Percentiles rank a stretch among this genome's conserved stretches.
Evolutionary conservation across 352 stramenopile species (phyloP).

Genomic region (Globisporangium cylindrosporum): DNA sequence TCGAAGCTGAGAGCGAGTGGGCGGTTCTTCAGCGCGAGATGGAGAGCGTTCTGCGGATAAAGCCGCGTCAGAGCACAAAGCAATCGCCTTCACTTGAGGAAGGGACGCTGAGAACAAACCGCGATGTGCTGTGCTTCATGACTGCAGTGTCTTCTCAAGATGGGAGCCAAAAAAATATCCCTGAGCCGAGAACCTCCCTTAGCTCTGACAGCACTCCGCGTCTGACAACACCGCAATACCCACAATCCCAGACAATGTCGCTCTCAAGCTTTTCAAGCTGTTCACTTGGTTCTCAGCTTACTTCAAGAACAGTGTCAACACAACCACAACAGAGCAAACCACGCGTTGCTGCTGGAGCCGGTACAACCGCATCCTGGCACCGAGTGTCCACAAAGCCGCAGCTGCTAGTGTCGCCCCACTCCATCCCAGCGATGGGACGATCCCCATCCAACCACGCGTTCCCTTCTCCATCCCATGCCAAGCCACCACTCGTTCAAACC

Average conservation of each 20-base stretch:
- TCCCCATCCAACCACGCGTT: neutral
- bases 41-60: constrained; percentile 13
- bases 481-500: neutral
- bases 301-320: neutral
- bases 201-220: neutral
- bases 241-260: neutral
- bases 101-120: neutral
- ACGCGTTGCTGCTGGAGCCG: neutral
- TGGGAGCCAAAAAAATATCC: neutral
- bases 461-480: neutral
- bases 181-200: neutral
- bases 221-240: neutral
- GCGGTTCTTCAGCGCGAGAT: constrained; percentile 15
- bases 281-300: neutral
- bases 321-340: neutral
- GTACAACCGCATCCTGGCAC: constrained; percentile 27
- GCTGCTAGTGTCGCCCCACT: constrained; percentile 31
- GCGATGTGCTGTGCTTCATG: constrained; percentile 25
- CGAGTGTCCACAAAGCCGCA: constrained; percentile 47
- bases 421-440: constrained; percentile 4
- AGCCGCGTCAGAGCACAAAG: constrained; percentile 2
- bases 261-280: neutral
- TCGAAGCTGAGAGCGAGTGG: constrained; percentile 4
- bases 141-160: constrained; percentile 14
- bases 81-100: neutral